These are phyloP conservation scores for Aphanomyces euteiches DNA, from an alignment of 352 stramenopile genomes.

Conservation along the genomic window DNA sequence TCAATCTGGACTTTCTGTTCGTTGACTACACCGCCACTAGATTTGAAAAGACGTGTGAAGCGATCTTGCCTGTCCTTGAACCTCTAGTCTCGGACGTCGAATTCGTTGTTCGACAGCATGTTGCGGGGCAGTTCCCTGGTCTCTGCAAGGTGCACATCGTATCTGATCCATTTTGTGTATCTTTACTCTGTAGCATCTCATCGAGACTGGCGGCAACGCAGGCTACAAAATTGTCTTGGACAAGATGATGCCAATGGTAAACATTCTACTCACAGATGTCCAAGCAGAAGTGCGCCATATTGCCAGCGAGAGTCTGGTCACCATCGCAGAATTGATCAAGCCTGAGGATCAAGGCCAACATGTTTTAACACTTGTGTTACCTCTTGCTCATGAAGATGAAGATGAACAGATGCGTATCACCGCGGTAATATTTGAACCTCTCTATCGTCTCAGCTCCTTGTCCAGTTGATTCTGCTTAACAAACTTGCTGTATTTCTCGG, in stretches of 20 bases:
- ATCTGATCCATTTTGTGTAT: neutral
- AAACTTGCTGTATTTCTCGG: slow-evolving; percentile 86
- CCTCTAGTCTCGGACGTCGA: slow-evolving; percentile 86
- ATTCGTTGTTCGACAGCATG: slow-evolving; percentile 93
- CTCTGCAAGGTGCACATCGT: slow-evolving; percentile 47
- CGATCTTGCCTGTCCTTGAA: slow-evolving; percentile 88
- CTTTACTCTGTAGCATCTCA: slow-evolving; percentile 42
- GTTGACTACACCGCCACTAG: slow-evolving; percentile 37
- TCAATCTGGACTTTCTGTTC: neutral
- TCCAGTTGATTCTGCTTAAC: slow-evolving; percentile 75
- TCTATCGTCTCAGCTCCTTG: slow-evolving; percentile 1
- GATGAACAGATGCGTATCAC: slow-evolving; percentile 93
- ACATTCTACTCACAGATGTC: slow-evolving; percentile 75
- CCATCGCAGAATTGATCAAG: slow-evolving; percentile 81
- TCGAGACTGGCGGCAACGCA: slow-evolving; percentile 39
- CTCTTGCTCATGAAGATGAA: slow-evolving; percentile 87
- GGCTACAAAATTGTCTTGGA: slow-evolving; percentile 77
- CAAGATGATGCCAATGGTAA: slow-evolving; percentile 70
- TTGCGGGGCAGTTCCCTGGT: slow-evolving; percentile 87
- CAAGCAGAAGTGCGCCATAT: slow-evolving; percentile 85
- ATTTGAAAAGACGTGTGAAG: slow-evolving; percentile 74
- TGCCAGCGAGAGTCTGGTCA: slow-evolving; percentile 82
- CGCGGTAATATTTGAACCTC: slow-evolving; percentile 41
- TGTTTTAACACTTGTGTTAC: slow-evolving; percentile 91
- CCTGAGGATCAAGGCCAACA: slow-evolving; percentile 85